A percentile compares a stretch with the other conserved stretches of the same genome.
phyloP scores from a whole-genome alignment of 2,329 filamentous ascomycete species.

The Colletotrichum tropicale region DNA sequence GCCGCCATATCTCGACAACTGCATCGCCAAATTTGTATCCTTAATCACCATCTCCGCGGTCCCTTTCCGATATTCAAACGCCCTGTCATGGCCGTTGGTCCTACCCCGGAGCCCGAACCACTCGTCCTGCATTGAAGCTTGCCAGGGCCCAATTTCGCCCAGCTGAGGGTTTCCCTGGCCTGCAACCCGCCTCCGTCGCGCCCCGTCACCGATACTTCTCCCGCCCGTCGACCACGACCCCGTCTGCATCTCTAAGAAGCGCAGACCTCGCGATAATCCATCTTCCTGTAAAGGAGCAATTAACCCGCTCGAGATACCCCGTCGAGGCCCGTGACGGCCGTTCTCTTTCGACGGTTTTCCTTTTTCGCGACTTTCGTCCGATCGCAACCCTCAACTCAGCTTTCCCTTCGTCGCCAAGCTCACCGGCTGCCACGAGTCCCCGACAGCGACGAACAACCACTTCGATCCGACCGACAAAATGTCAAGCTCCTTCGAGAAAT shows the following conservation, averaged over 20 bases:
- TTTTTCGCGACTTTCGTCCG: constrained; percentile 12
- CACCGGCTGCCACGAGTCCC: constrained; percentile 14
- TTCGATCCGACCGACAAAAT: constrained; percentile 45
- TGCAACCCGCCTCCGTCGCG: not conserved
- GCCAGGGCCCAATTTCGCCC: constrained; percentile 9
- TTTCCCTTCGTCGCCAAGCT: constrained; percentile 20
- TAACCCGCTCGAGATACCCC: not conserved
- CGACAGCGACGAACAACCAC: not conserved
- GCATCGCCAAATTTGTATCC: constrained; percentile 7
- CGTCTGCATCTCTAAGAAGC: not conserved
- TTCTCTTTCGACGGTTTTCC: not conserved
- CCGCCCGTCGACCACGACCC: not conserved
- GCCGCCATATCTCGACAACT: constrained; percentile 1
- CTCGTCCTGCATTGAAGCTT: constrained; percentile 15
- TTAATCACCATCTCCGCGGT: constrained; percentile 1
- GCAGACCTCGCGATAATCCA: not conserved
- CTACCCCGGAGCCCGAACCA: constrained; percentile 1
- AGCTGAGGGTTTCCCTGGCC: constrained; percentile 14
- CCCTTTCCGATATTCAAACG: not conserved
- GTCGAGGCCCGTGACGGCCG: constrained; percentile 15
- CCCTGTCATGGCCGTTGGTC: constrained; percentile 17
- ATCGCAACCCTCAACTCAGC: constrained; percentile 2
- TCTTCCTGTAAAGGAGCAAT: not conserved
- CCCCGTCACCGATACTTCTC: constrained; percentile 9
- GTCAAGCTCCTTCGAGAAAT: constrained; percentile 96